phyloP scores from a whole-genome alignment of 805 yeast species.

The Pichia cephalocereana region DNA sequence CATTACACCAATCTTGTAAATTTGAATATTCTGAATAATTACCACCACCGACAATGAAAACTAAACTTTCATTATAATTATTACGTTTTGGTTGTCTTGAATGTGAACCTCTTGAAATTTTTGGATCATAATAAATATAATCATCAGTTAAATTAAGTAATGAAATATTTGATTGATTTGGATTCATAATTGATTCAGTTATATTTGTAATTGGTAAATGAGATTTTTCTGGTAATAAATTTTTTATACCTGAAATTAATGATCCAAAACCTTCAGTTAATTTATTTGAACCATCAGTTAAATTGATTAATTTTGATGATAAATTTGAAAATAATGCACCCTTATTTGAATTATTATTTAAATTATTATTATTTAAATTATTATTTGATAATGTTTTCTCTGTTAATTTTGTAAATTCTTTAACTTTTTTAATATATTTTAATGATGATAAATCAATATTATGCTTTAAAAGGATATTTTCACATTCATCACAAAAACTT shows the following conservation, averaged over 20 bases:
- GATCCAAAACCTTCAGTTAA: conserved; percentile 86
- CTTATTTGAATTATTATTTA: conserved; percentile 19
- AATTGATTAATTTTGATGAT: conserved; percentile 68
- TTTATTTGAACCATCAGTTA: conserved; percentile 58
- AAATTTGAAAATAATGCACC: conserved; percentile 59
- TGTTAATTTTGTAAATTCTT: conserved; percentile 58
- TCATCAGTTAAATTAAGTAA: conserved; percentile 76
- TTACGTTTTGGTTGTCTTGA: conserved; percentile 83
- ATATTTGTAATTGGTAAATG: conserved; percentile 83
- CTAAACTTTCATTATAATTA: conserved; percentile 70
- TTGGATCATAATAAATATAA: conserved; percentile 85
- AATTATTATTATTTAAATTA: conserved; percentile 3
- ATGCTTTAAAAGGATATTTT: conserved; percentile 43
- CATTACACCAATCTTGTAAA: conserved; percentile 72
- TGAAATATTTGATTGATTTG: conserved; percentile 50
- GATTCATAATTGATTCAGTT: conserved; percentile 88
- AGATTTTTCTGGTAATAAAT: conserved; percentile 78
- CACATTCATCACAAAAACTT: conserved; percentile 48
- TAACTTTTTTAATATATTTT: conserved; percentile 67
- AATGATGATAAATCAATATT: conserved; percentile 60
- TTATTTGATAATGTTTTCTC: conserved; percentile 11
- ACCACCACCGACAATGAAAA: conserved; percentile 96
- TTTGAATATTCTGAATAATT: conserved; percentile 91
- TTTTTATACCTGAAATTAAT: conserved; percentile 78
- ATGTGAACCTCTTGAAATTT: conserved; percentile 75